Percentiles rank a stretch among this genome's conserved stretches.
Conservation (phyloP, 1,139 yeast species). For the Yamadazyma dendronema region DNA sequence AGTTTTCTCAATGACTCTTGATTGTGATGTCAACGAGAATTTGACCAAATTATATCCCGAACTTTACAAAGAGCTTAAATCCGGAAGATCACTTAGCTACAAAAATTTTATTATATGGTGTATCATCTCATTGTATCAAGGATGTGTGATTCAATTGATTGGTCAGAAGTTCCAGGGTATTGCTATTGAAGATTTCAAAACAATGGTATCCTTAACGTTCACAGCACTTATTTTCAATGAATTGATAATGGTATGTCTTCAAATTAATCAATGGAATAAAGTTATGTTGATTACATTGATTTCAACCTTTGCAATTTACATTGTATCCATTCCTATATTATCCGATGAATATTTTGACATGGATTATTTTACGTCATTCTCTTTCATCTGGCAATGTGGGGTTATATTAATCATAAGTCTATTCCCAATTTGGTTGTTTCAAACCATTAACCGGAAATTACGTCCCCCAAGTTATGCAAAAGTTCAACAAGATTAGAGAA, state of each 20-base stretch:
- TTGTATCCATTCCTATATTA: conserved; percentile 78
- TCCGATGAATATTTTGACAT: conserved; percentile 76
- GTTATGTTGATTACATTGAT: conserved; percentile 74
- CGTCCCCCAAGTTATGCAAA: conserved; percentile 98
- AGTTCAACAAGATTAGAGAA: conserved; percentile 64
- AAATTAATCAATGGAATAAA: conserved; percentile 86
- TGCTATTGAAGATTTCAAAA: conserved; percentile 51
- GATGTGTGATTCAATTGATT: conserved; percentile 73
- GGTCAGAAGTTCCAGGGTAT: conserved; percentile 75
- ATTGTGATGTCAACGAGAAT: conserved; percentile 87
- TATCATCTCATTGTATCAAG: conserved; percentile 83
- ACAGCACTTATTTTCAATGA: conserved; percentile 82
- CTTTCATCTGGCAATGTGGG: conserved; percentile 68
- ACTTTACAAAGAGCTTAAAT: conserved; percentile 85
- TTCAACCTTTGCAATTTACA: conserved; percentile 63
- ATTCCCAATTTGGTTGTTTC: conserved; percentile 87
- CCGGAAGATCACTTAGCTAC: conserved; percentile 83
- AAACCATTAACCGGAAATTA: conserved; percentile 67
- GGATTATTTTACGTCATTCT: conserved; percentile 53
- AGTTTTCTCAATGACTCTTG: conserved; percentile 88
- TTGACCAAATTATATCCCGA: conserved; percentile 92
- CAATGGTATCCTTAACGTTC: conserved; percentile 83
- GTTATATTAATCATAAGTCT: conserved; percentile 69
- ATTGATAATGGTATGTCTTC: conserved; percentile 88
- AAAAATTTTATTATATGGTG: conserved; percentile 92